Evolutionary conservation across 169 alveolate genomes (phyloP), one percentile per base, ranked within the genome.

Genomic region (Toxoplasma gondii): DNA sequence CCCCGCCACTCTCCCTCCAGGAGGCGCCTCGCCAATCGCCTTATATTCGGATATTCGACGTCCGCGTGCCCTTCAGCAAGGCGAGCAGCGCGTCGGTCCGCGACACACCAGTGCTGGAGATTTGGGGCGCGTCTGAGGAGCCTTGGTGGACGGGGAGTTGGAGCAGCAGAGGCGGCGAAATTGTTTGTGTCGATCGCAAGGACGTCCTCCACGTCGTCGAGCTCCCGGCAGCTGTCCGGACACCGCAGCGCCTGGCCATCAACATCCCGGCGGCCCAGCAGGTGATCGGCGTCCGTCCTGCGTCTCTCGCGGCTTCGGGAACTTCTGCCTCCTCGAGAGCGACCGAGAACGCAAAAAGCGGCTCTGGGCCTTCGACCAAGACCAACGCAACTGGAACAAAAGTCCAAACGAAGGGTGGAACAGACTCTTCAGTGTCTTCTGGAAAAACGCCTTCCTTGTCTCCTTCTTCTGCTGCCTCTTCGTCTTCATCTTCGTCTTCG

Each of bases 131-230:
- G 2, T 10, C 31, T 24, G 67, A 39, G 36, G 90, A 82, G 34
- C 19, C 69, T 31, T 82, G 90, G 90, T 82, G 69, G 90, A 41
- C 90, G 36, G 90, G 67, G 36, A 17, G 90, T 49, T 82, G 90
- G 90, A 36, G 90, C 24, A 12, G 17, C 53, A 22, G 4, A 7
- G 29, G 29, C 54, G 90, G 29, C 34, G 4, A 82, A 49, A 82
- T 82, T 27, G 90, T 82, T 38, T 82, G 90, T 36, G 64, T 82
- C 36, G 90, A 82, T 82, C 69, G 90, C 53, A 5, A 27, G 34
- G 90, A 82, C 24, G 90, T 82, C 54, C 64, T 82, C 5, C 90
- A 82, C 41, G 90, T 82, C 38, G 31, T 82, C 67, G 53, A 38
- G 38, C 90, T 82, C 69, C 54, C 54, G 41, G 90, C 54, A 31